Percentiles rank a stretch among this genome's conserved stretches.
Evolutionary conservation across 257 asterid genomes (phyloP).

Genomic region (Rauvolfia tetraphylla): DNA sequence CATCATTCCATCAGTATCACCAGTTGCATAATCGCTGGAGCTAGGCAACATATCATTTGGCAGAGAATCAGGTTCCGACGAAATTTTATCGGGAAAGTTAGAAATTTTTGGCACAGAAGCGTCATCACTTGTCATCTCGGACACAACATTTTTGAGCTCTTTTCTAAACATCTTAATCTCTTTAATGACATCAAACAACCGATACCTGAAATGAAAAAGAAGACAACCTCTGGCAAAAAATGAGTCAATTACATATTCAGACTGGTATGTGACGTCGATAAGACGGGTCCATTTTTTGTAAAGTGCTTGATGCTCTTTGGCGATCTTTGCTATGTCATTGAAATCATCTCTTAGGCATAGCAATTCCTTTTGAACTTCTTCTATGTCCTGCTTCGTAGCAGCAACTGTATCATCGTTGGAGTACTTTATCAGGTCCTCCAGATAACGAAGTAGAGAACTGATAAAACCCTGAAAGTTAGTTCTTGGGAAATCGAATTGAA

Average conservation of each 20-base stretch:
- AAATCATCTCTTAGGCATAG: not conserved
- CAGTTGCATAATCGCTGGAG: too few species aligned
- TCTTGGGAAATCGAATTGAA: not conserved
- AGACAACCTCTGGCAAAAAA: not conserved
- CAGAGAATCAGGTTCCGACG: too few species aligned
- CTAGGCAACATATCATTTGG: too few species aligned
- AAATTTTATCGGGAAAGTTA: too few species aligned
- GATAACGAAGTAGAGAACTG: not conserved
- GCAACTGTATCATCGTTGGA: not conserved
- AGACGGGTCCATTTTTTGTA: not conserved
- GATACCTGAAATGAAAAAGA: not conserved
- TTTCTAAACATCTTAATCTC: not conserved
- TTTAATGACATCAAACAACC: not conserved
- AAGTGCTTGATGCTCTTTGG: too few species aligned
- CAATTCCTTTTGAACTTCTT: not conserved
- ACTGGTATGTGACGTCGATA: not conserved
- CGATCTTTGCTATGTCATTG: too few species aligned
- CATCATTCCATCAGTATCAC: too few species aligned
- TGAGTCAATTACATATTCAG: slow-evolving; percentile 4
- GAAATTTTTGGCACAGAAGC: not conserved
- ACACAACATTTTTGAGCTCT: not conserved
- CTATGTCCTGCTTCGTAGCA: not conserved
- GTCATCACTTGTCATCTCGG: not conserved
- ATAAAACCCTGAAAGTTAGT: slow-evolving; percentile 6
- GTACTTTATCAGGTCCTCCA: not conserved